These are phyloP conservation scores for Alternaria ventricosa DNA, from an alignment of 2,329 filamentous ascomycete genomes.

Conservation along the genomic window DNA sequence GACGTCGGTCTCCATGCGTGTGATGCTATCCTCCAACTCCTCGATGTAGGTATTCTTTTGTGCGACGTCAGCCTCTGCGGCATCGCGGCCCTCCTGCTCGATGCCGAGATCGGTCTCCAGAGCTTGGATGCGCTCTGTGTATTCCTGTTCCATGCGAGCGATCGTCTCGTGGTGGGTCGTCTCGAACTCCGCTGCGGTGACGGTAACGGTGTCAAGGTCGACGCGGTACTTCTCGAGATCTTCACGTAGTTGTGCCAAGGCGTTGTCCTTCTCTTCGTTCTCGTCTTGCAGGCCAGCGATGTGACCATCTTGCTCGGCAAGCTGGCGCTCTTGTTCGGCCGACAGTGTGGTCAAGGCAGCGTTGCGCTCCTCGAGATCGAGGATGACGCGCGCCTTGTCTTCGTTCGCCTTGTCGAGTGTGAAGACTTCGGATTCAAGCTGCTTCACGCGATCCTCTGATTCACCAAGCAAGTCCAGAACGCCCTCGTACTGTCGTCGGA, in stretches of 20 bases:
- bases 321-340: conserved; percentile 44
- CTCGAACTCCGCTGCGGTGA: conserved; percentile 50
- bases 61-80: conserved; percentile 49
- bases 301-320: conserved; percentile 36
- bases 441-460: conserved; percentile 43
- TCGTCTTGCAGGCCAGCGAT: conserved; percentile 39
- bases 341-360: conserved; percentile 34
- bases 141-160: conserved; percentile 48
- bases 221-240: conserved; percentile 49
- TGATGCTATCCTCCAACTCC: conserved; percentile 48
- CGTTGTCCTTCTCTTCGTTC: conserved; percentile 43
- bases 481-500: conserved; percentile 44
- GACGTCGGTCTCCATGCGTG: conserved; percentile 47
- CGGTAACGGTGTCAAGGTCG: conserved; percentile 48
- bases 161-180: conserved; percentile 47
- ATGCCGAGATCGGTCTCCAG: conserved; percentile 47
- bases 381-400: conserved; percentile 45
- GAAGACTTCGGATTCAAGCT: conserved; percentile 46
- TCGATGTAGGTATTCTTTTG: conserved; percentile 50
- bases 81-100: conserved; percentile 46
- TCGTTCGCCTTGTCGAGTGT: conserved; percentile 49
- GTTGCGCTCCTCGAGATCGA: conserved; percentile 46
- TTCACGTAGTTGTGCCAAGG: conserved; percentile 45
- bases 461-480: conserved; percentile 38
- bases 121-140: conserved; percentile 44